Conservation (phyloP, 805 yeast species). For the Ogataea ganodermae region DNA sequence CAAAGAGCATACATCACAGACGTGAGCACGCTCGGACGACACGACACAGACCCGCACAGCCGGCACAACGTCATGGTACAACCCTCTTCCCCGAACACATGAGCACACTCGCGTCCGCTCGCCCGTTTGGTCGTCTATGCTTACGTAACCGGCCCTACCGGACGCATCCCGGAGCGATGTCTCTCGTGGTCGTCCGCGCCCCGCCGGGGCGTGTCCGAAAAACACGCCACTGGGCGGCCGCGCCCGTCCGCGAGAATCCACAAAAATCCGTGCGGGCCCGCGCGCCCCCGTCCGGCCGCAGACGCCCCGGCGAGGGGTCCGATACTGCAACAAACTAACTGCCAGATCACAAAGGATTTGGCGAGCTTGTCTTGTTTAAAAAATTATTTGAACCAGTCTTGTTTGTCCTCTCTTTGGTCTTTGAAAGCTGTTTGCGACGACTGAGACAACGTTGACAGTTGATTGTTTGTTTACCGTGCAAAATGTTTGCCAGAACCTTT, state of each 20-base stretch:
- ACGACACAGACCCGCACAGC: not conserved
- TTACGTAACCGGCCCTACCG: conserved; percentile 8
- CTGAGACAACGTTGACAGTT: conserved; percentile 2
- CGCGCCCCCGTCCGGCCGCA: conserved; percentile 3
- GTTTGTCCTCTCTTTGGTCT: not conserved
- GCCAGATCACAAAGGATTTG: conserved; percentile 7
- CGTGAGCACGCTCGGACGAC: not conserved
- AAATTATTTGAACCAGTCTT: not conserved
- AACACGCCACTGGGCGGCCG: not conserved
- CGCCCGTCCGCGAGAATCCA: not conserved
- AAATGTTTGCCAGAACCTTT: conserved; percentile 29
- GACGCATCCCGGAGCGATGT: conserved; percentile 9
- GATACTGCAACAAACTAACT: conserved; percentile 1
- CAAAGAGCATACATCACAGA: too few species aligned
- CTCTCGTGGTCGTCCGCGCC: conserved; percentile 4
- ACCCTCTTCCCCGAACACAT: too few species aligned
- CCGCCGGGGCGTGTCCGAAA: conserved; percentile 3
- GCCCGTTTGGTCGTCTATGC: too few species aligned
- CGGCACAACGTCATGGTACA: too few species aligned
- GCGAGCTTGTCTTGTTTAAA: conserved; percentile 1
- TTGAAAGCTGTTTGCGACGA: not conserved
- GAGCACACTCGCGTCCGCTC: too few species aligned
- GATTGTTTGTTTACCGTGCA: conserved; percentile 1
- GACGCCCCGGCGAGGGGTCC: conserved; percentile 6
- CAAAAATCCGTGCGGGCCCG: not conserved